Evolutionary conservation across 2,329 filamentous ascomycete species (phyloP), one percentile per base, ranked within the genome.

Genomic region (Diaporthe helianthi): DNA sequence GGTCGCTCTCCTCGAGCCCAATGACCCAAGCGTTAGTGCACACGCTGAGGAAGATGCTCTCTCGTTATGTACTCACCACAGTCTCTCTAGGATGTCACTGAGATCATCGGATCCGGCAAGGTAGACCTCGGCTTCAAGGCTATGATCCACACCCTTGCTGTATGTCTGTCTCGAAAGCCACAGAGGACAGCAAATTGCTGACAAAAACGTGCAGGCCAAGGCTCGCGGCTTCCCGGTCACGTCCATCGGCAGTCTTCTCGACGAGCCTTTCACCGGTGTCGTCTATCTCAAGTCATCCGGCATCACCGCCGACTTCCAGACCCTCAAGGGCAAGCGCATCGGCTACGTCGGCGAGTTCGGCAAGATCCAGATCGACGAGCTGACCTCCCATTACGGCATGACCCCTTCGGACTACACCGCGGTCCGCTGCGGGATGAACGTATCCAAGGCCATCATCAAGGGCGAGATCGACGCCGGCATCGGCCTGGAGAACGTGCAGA

Each of bases 321-420:
- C 90, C 49, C 86, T 94, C 74, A 91, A 90, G 80, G 91, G 90
- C 74, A 93, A 93, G 82, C 87, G 86, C 29, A 93, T 93, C 77
- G 92, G 92, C 77, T 93, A 93, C 74, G 91, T 93, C 68, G 91
- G 91, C 75, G 92, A 93, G 78, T 93, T 93, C 72, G 92, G 92
- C 80, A 94, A 91, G 86, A 93, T 93, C 78, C 91, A 93, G 81
- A 93, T 94, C 73, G 92, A 94, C 78, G 92, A 94, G 78, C 86
- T 94, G 71, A 93, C 91, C 60, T 89, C 89, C 54, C 87, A 93
- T 84, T 93, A 93, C 78, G 90, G 90, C 77, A 92, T 93, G 88
- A 85, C 86, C 1, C 87, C 91, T 0, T 80, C 83, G 7, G 91
- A 93, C 81, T 93, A 94, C 83, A 92, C 89, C 1, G 91, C 91